Evolutionary conservation across 208 protist genomes (phyloP).

Genomic region (Acanthamoeba sp.): DNA sequence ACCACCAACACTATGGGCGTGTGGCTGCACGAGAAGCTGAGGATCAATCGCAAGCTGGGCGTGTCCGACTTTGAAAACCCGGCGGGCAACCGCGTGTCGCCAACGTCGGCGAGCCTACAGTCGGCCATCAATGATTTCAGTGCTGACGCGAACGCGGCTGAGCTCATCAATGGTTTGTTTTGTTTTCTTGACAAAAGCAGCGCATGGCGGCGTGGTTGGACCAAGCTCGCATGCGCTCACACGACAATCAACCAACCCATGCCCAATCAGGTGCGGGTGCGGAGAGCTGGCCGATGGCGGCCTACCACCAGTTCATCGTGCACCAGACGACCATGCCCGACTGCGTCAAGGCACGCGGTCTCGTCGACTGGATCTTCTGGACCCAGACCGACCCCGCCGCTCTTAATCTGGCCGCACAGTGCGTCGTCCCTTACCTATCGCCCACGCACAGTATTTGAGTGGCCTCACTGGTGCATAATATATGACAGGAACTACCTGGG

Average conservation of each 20-base stretch:
- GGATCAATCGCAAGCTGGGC: background rate
- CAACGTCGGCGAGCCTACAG: background rate
- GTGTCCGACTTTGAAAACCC: background rate
- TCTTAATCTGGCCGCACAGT: background rate
- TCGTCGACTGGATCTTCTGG: constrained; percentile 22
- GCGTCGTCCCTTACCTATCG: background rate
- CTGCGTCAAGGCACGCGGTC: background rate
- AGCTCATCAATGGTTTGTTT: background rate
- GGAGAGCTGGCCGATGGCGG: constrained; percentile 14
- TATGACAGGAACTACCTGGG: constrained; percentile 45
- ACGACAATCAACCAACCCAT: too few relatives aligned
- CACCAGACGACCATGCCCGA: constrained; percentile 7
- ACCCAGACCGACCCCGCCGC: background rate
- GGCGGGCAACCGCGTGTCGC: constrained; percentile 18
- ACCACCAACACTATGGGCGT: background rate
- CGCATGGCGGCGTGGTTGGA: too few relatives aligned
- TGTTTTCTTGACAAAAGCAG: too few relatives aligned
- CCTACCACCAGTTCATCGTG: background rate
- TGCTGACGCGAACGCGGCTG: background rate
- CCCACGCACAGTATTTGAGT: too few relatives aligned
- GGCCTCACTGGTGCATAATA: too few relatives aligned
- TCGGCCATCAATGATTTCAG: constrained; percentile 40
- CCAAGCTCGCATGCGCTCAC: too few relatives aligned
- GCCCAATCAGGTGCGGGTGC: background rate
- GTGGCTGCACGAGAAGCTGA: constrained; percentile 26